Conservation (phyloP, 371 early-diverging fungal genomes). For the Mortierella sp. region DNA sequence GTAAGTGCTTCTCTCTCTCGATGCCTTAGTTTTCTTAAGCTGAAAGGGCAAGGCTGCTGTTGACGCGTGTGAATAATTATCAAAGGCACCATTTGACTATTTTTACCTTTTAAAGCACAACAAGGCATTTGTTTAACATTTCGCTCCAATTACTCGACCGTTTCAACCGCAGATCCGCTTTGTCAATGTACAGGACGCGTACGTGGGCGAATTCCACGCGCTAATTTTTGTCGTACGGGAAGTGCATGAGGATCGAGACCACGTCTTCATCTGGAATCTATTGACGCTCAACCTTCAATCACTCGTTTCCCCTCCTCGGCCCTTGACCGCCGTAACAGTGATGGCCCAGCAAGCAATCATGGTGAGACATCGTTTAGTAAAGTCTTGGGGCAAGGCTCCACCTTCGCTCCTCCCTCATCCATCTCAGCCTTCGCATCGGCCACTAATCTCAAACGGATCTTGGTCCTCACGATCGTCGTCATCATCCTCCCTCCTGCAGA, state of each 20-base stretch:
- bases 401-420: conserved; percentile 3
- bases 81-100: background rate
- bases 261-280: conserved; percentile 53
- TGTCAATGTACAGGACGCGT: conserved; percentile 51
- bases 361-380: conserved; percentile 60
- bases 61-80: background rate
- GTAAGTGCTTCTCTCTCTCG: conserved; percentile 16
- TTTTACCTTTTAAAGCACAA: too few relatives aligned
- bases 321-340: conserved; percentile 50
- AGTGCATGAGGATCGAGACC: conserved; percentile 37
- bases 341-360: conserved; percentile 54
- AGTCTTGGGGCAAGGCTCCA: conserved; percentile 46
- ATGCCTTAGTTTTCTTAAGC: too few relatives aligned
- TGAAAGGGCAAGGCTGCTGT: background rate
- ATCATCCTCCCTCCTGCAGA: conserved; percentile 23
- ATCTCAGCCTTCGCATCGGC: conserved; percentile 18
- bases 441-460: conserved; percentile 55
- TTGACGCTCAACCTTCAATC: conserved; percentile 46
- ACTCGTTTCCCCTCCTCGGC: conserved; percentile 44
- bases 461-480: conserved; percentile 45
- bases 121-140: background rate
- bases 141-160: background rate
- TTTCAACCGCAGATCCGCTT: conserved; percentile 27
- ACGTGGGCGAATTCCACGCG: conserved; percentile 42
- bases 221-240: conserved; percentile 43